Evolutionary conservation across 106 monocot species (phyloP).

Genomic region (Apostasia shenzhenica): DNA sequence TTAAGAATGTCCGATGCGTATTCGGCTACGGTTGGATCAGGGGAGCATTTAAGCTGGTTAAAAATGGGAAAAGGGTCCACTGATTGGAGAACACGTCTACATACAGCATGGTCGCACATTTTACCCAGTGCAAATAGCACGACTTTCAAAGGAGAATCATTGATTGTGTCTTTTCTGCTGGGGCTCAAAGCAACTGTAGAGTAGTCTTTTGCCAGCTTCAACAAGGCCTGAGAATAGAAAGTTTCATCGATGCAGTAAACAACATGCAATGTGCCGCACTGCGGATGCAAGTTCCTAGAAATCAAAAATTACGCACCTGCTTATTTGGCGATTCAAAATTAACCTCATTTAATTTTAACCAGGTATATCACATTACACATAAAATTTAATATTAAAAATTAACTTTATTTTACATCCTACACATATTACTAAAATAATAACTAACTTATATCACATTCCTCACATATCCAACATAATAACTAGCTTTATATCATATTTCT

Average conservation of each 20-base stretch:
- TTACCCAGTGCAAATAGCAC: conserved; percentile 80
- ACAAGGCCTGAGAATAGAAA: conserved; percentile 47
- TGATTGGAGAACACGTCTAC: conserved; percentile 59
- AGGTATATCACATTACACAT: too few species aligned
- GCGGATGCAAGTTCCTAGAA: too few species aligned
- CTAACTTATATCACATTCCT: too few species aligned
- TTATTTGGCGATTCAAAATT: too few species aligned
- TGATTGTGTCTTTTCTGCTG: conserved; percentile 51
- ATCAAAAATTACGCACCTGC: too few species aligned
- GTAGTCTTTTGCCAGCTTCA: conserved; percentile 69
- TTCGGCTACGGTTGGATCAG: conserved; percentile 50
- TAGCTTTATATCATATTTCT: too few species aligned
- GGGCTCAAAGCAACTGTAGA: conserved; percentile 54
- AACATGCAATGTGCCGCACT: background rate
- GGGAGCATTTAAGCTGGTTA: conserved; percentile 44
- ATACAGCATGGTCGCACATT: conserved; percentile 80
- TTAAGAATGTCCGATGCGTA: conserved; percentile 54
- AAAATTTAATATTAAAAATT: too few species aligned
- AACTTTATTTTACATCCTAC: too few species aligned
- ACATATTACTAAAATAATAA: too few species aligned
- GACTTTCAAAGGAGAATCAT: conserved; percentile 70
- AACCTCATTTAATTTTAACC: too few species aligned
- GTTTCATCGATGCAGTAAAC: background rate
- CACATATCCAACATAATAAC: too few species aligned
- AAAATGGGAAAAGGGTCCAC: conserved; percentile 54